Percentiles rank a stretch among this genome's conserved stretches.
Evolutionary conservation across 2,329 filamentous ascomycete species (phyloP).

Genomic region (Beauveria sp.): DNA sequence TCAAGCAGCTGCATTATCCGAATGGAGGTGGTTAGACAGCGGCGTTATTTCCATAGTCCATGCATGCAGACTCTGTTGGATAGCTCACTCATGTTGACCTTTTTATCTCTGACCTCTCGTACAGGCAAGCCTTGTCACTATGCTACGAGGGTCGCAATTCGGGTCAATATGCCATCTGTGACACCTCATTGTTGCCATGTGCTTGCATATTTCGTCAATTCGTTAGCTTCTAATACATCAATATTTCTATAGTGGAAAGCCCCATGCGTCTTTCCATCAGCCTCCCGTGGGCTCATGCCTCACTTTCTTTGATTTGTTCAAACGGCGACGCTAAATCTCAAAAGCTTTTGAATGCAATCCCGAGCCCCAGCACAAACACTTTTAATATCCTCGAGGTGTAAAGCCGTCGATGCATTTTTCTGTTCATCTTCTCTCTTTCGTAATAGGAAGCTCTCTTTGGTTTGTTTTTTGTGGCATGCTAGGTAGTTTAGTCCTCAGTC

Average conservation of each 20-base stretch:
- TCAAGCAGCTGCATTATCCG: too few relatives aligned
- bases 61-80: too few relatives aligned
- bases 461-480: neutral
- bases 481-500: conserved; percentile 65
- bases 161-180: neutral
- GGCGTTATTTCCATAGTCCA: too few relatives aligned
- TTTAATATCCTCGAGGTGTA: neutral
- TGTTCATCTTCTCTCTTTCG: neutral
- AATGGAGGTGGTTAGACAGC: too few relatives aligned
- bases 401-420: neutral
- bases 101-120: neutral
- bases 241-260: neutral
- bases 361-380: neutral
- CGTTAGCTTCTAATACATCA: neutral
- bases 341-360: neutral
- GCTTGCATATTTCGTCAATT: neutral
- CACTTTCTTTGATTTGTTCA: neutral
- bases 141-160: neutral
- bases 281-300: neutral
- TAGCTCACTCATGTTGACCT: too few relatives aligned
- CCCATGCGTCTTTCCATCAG: neutral
- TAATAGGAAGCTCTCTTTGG: too few relatives aligned
- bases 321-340: neutral
- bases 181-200: neutral
- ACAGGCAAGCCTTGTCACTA: neutral